Percentiles rank a stretch among this genome's conserved stretches.
Evolutionary conservation across 495 filamentous ascomycete genomes (phyloP).

Genomic region (Aspergillus asperescens): DNA sequence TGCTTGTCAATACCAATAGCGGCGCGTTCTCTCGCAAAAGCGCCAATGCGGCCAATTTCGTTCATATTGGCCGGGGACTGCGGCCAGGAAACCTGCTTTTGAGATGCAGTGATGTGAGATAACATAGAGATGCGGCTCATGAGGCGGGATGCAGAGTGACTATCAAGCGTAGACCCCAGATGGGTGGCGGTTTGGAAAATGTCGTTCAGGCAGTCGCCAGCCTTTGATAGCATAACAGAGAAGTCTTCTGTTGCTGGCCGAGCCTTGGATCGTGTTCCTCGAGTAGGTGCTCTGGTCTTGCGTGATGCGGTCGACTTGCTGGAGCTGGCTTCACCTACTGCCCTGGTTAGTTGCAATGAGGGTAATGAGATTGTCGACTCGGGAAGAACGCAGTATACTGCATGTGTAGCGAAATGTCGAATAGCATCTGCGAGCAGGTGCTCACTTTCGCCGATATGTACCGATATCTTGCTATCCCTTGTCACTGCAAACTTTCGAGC

Average conservation of each 20-base stretch:
- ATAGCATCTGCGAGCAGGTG: constrained; percentile 53
- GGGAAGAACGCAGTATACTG: constrained; percentile 80
- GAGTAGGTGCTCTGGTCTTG: constrained; percentile 26
- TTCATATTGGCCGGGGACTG: constrained; percentile 43
- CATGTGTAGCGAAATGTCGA: constrained; percentile 67
- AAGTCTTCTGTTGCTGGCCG: constrained; percentile 38
- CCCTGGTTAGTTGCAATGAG: constrained; percentile 43
- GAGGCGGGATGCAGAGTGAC: constrained; percentile 39
- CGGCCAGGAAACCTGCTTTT: constrained; percentile 24
- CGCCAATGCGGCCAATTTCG: constrained; percentile 44
- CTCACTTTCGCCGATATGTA: constrained; percentile 42
- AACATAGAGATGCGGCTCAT: constrained; percentile 47
- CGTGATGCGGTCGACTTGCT: constrained; percentile 25
- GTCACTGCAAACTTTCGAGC: constrained; percentile 34
- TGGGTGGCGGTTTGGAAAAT: constrained; percentile 36
- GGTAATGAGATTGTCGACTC: constrained; percentile 88
- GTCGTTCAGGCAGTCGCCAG: constrained; percentile 33
- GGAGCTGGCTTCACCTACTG: constrained; percentile 16
- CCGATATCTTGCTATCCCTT: constrained; percentile 35
- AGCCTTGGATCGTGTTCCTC: constrained; percentile 26
- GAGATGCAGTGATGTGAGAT: constrained; percentile 37
- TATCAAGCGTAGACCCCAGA: constrained; percentile 43
- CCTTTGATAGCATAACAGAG: constrained; percentile 38
- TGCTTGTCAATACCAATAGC: constrained; percentile 43
- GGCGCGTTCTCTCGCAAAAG: constrained; percentile 40